Conservation (phyloP, 495 filamentous ascomycete genomes). For the Penicillium coprophilum region DNA sequence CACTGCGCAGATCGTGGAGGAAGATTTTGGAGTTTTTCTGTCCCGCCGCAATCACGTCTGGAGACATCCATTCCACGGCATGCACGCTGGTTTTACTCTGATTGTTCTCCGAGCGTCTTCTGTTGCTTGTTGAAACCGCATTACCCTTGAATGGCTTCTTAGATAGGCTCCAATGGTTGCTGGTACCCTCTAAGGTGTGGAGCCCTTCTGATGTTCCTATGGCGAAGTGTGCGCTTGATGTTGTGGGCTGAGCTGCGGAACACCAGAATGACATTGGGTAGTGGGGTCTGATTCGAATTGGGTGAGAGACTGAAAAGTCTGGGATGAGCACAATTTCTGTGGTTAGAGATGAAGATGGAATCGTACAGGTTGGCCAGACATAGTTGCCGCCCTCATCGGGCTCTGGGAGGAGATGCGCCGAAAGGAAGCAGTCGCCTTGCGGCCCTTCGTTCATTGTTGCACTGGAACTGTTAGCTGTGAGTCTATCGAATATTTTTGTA, state of each 20-base stretch:
- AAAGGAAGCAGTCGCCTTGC: constrained; percentile 37
- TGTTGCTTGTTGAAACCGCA: not conserved
- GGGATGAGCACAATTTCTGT: not conserved
- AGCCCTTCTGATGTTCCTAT: constrained; percentile 46
- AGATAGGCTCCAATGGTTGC: constrained; percentile 34
- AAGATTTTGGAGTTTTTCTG: constrained; percentile 39
- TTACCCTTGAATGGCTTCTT: constrained; percentile 35
- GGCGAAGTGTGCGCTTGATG: constrained; percentile 35
- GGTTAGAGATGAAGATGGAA: not conserved
- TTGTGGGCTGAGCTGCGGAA: constrained; percentile 36
- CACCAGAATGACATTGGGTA: constrained; percentile 35
- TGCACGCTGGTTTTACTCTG: constrained; percentile 19
- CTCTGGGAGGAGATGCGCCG: constrained; percentile 36
- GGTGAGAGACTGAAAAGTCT: constrained; percentile 27
- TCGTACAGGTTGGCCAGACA: constrained; percentile 36
- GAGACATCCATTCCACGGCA: constrained; percentile 44
- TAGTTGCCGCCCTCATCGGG: constrained; percentile 39
- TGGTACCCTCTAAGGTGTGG: constrained; percentile 34
- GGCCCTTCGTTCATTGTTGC: constrained; percentile 44
- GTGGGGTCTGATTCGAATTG: constrained; percentile 29
- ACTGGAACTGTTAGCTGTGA: constrained; percentile 26
- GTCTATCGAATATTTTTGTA: too few relatives aligned
- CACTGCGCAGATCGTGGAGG: constrained; percentile 40
- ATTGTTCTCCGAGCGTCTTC: not conserved
- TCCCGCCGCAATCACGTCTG: constrained; percentile 38